Evolutionary conservation across 2,329 filamentous ascomycete genomes (phyloP), one percentile per base, ranked within the genome.

Genomic region (Dichotomopilus funicola): DNA sequence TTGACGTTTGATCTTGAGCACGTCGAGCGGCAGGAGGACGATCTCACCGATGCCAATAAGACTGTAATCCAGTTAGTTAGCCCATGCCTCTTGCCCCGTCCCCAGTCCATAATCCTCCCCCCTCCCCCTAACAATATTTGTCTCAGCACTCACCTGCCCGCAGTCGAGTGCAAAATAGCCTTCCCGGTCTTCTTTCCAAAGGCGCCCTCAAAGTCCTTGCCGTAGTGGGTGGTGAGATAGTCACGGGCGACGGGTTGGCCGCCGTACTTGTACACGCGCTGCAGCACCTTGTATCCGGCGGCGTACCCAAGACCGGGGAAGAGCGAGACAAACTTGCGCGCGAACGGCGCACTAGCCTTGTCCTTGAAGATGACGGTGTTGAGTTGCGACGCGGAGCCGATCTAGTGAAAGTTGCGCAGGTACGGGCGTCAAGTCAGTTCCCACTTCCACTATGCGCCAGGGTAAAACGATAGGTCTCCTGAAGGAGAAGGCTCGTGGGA

Each of bases 1-100:
- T 78, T 99, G 94, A 67, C 94, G 86, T 83, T 99, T 99, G 78
- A 99, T 99, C 83, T 99, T 99, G 61, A 99, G 82, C 41, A 99
- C 92, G 66, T 99, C 94, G 59, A 99, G 83, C 43, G 94, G 94
- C 42, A 99, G 82, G 35, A 99, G 83, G 57, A 99, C 83, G 62
- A 99, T 95, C 77, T 99, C 94, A 69, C 94, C 94, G 66, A 99
- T 96, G 66, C 94, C 94, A 68, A 99, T 95, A 67, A 99, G 70
- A 75, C 89, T 92, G 61, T 31, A 37, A 7, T 34, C 6, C 52
- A 31, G 12, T 34, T n/a, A 10, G 51, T 53, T 38, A 53, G 51
- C 45, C 45, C 52, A 36, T 31, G 11, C 6, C 33, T 27, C 10
- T 56, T 55, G 41, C 46, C 11, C 2, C 37, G 19, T 13, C 19